Base-by-base conservation (phyloP, 371 early-diverging fungal species). In the Mucor indicus region DNA sequence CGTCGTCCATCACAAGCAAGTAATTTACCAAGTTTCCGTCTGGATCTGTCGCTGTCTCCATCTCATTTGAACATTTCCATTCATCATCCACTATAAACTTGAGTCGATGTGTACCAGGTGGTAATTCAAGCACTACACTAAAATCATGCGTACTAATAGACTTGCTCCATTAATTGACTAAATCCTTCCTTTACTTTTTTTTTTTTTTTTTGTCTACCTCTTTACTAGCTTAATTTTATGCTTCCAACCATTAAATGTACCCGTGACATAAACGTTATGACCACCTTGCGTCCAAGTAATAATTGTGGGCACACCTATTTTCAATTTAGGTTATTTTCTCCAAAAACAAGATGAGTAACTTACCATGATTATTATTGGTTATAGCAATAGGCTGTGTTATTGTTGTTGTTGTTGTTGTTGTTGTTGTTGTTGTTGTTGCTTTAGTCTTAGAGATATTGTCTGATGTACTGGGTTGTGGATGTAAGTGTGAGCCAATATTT, bases 41-140 rank as follows among this genome's bases (percentile, higher is more conserved):
- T 1, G 89, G 83, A 60, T 96, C 98, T 0, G 91, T 89, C 1
- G 93, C 94, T 21, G 92, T 90, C 44, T 91, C 87, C 45, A 94
- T 71, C 44, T 95, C 91, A 25, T 87, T 89, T 0, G 89, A 89
- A 50, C 96, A 96, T 55, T 90, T 89, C 98, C 98, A 98, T 54
- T 95, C 95, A 56, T 93, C 96, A 57, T 98, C 96, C 5, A 98
- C 97, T 55, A 98, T 93, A 62, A 95, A 98, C 66, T 98, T 98
- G 44, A 96, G 77, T 47, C 90, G 85, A 64, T 98, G 96, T 12
- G 92, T 95, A 20, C 96, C 96, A 11, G 89, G 85, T 10, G 92
- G 92, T 50, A 98, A 72, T 48, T 93, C 89, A 10, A 98, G 56
- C 7, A 95, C 86, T 0, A 89, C 83, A 6, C 84, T 79, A 51